These are phyloP conservation scores for Fusarium paranaense DNA, from an alignment of 2,329 filamentous ascomycete genomes.

Conservation along the genomic window DNA sequence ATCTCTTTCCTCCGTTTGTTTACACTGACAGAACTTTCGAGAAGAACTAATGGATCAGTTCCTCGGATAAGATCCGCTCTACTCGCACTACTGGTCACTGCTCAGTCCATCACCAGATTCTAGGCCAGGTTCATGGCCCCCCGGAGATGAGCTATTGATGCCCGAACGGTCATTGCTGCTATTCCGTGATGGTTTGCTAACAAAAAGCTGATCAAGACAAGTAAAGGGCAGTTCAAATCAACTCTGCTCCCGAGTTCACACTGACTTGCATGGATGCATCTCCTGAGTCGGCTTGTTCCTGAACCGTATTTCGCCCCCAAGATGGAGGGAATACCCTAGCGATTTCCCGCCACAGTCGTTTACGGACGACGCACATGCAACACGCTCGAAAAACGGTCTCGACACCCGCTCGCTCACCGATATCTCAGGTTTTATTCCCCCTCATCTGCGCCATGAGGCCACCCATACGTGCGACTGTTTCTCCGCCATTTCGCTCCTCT, in stretches of 20 bases:
- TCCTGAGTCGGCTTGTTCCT: neutral
- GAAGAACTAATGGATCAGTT: neutral
- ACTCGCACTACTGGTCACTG: slow-evolving; percentile 6
- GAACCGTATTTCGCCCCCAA: neutral
- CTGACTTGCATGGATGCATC: slow-evolving; percentile 11
- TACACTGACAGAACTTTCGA: neutral
- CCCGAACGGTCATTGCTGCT: neutral
- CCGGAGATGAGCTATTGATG: slow-evolving; percentile 2
- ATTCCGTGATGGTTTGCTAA: neutral
- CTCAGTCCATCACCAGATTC: neutral
- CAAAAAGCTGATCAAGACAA: neutral
- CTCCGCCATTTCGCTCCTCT: neutral
- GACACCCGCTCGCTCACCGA: slow-evolving; percentile 16
- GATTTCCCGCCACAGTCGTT: slow-evolving; percentile 9
- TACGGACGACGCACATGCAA: slow-evolving; percentile 7
- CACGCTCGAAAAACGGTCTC: slow-evolving; percentile 13
- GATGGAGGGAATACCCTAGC: neutral
- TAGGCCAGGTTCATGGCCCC: neutral
- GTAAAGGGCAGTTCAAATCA: neutral
- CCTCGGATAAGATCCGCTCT: neutral
- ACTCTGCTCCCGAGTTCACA: slow-evolving; percentile 1
- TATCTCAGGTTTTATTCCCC: slow-evolving; percentile 12
- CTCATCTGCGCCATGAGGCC: slow-evolving; percentile 9
- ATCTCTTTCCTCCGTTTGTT: neutral
- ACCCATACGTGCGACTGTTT: slow-evolving; percentile 12